Base-by-base conservation (phyloP, 352 stramenopile species). In the Phytophthora quininea region DNA sequence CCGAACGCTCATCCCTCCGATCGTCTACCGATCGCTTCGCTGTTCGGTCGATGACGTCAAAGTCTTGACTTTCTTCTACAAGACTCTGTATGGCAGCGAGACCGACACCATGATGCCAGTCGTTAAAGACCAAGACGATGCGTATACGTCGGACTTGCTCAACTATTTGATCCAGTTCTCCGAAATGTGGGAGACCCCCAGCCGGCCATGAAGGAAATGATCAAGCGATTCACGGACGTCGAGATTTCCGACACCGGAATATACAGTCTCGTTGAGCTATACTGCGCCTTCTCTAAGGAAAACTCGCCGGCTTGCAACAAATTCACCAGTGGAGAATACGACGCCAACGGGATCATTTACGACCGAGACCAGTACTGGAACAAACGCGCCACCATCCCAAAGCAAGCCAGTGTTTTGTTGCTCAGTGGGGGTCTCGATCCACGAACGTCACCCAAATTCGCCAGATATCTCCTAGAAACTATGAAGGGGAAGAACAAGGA, bases 131-230 rank as follows among this genome's bases (percentile, higher is more conserved):
- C 54, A 82, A 43, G 78, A 82, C n/a, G 48, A 53, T 5, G 63
- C 50, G 0, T 74, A 76, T 35, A 37, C 55, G 6, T 84, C 78
- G 2, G 67, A 43, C 2, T 24, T 73, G 12, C 67, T 69, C 1
- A 79, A 88, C 54, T 69, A 86, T 38, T 60, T 86, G n/a, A 67
- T 89, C 14, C 67, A 74, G 4, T 82, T 76, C 51, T 88, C 78
- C 1, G 80, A 89, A 47, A 82, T 86, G 64, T 89, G 79, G 76
- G 76, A 84, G n/a, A 71, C 35, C 35, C 35, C 10, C 35, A 40
- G 42, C 61, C 63, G 10, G 58, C 24, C 31, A 2, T 46, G 3
- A 0, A 15, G 3, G 31, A 32, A 3, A 56, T 81, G 46, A 27
- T 43, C 0, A 29, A 40, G 14, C 50, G 59, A 0, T 81, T 72